Evolutionary conservation across 148 eudicot species (phyloP).

Genomic region (Oxyria digyna): DNA sequence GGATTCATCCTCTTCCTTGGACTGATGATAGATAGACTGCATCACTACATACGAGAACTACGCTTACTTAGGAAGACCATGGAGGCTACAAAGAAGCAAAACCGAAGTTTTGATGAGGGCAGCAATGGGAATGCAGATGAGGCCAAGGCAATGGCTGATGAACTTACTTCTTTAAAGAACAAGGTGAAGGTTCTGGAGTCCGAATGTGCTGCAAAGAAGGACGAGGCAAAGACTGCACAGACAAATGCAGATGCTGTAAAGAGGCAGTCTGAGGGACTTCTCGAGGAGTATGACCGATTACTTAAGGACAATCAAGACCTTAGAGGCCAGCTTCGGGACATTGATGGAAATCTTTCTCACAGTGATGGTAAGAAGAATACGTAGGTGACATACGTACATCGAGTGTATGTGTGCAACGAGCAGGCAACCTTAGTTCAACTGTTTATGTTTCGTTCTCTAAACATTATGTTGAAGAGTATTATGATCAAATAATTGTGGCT

Average conservation of each 20-base stretch:
- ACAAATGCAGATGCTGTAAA: conserved; percentile 27
- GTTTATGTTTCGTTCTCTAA: background rate
- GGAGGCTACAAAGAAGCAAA: conserved; percentile 35
- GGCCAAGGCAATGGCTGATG: conserved; percentile 21
- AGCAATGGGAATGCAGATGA: conserved; percentile 15
- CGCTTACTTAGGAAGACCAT: conserved; percentile 31
- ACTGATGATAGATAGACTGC: conserved; percentile 36
- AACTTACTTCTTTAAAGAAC: conserved; percentile 19
- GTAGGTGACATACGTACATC: conserved; percentile 5
- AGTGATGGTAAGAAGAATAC: conserved; percentile 22
- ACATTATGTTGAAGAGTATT: background rate
- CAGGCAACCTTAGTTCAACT: background rate
- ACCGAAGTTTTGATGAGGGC: conserved; percentile 24
- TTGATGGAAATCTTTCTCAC: conserved; percentile 16
- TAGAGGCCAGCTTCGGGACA: conserved; percentile 22
- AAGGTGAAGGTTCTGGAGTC: conserved; percentile 29
- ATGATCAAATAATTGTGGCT: no score
- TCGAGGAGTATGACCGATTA: conserved; percentile 32
- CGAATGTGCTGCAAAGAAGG: conserved; percentile 25
- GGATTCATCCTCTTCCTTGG: conserved; percentile 41
- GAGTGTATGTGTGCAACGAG: no score
- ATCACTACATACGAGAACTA: conserved; percentile 33
- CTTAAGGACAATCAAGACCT: conserved; percentile 44
- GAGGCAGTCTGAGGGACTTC: conserved; percentile 39
- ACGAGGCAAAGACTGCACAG: conserved; percentile 24